A percentile compares a stretch with the other conserved stretches of the same genome.
Conservation (phyloP, 345 rosid genomes). For the Eutrema yunnanense region DNA sequence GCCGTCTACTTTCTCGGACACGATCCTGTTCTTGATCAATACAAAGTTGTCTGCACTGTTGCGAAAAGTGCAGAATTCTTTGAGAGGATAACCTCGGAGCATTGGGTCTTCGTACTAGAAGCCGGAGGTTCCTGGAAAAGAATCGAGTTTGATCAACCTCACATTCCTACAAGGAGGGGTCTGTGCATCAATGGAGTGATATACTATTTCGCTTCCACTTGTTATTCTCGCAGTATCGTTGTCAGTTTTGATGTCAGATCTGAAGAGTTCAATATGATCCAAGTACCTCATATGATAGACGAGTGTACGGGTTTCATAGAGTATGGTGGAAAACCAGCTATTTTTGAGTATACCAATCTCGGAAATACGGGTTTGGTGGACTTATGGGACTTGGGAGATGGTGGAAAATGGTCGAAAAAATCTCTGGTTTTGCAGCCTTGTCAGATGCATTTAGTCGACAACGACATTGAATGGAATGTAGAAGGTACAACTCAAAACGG, state of each 20-base stretch:
- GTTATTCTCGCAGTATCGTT: not conserved
- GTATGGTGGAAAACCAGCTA: not conserved
- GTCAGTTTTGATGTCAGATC: not conserved
- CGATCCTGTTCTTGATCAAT: slow-evolving; percentile 9
- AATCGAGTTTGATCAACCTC: not conserved
- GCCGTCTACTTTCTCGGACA: not conserved
- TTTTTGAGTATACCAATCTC: not conserved
- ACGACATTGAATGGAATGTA: too few relatives aligned
- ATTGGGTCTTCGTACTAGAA: slow-evolving; percentile 8
- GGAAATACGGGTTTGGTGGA: not conserved
- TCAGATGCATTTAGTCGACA: too few relatives aligned
- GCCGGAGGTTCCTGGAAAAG: not conserved
- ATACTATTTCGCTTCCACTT: not conserved
- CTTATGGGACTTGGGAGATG: not conserved
- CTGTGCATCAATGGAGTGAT: slow-evolving; percentile 1
- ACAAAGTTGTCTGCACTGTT: not conserved
- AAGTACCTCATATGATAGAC: not conserved
- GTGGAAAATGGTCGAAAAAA: not conserved
- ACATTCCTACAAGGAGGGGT: not conserved
- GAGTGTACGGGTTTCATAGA: not conserved
- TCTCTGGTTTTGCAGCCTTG: not conserved
- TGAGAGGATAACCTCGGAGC: not conserved
- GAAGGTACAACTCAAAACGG: too few relatives aligned
- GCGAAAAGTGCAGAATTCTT: accelerated
- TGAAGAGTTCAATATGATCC: not conserved